Base-by-base conservation (phyloP, 129 eudicot species). In the Logfia minima region DNA sequence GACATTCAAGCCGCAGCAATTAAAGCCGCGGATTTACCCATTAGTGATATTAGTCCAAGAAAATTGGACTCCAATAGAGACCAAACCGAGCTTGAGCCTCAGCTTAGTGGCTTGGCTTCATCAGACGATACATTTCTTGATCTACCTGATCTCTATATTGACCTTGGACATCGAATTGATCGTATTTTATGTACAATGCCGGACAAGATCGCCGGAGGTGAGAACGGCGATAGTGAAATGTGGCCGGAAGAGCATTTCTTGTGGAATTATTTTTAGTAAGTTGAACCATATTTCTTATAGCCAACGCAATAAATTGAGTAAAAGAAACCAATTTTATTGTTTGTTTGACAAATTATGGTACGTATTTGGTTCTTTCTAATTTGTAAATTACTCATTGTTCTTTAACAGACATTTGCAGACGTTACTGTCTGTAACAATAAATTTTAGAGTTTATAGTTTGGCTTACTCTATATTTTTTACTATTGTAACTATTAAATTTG, bases 1-100 rank as follows among this genome's bases (percentile, higher is more conserved):
- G 79, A 75, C 72, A 75, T 75, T 62, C 71, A 56, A 75, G 79
- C 63, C 45, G 79, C 79, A 1, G 72, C 79, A 10, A 9, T 45
- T 8, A 75, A 75, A 75, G 79, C 79, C 18, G 72, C 79, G 2
- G 1, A 71, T 64, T 64, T 68, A 64, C 21, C 6, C 65, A 29
- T 63, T 5, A 28, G 9, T 3, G 79, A 75, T 28, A 45, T 63
- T 19, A 75, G 64, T 48, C 64, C 64, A 64, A 65, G 18, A 48
- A 75, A 34, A 51, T 11, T 10, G 45, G 64, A 64, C 21, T 9
- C 24, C 13, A 48, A 63, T 75, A 45, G 8, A 23, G 28, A 8
- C 28, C 72, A 65, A 75, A 23, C 62, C 45, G 79, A 75, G 70
- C 60, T 41, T 22, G 70, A 61, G 6, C 60, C 43, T 19, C 18